Evolutionary conservation across 371 early-diverging fungal genomes (phyloP).

Genomic region (Syncephalastrum monosporum): DNA sequence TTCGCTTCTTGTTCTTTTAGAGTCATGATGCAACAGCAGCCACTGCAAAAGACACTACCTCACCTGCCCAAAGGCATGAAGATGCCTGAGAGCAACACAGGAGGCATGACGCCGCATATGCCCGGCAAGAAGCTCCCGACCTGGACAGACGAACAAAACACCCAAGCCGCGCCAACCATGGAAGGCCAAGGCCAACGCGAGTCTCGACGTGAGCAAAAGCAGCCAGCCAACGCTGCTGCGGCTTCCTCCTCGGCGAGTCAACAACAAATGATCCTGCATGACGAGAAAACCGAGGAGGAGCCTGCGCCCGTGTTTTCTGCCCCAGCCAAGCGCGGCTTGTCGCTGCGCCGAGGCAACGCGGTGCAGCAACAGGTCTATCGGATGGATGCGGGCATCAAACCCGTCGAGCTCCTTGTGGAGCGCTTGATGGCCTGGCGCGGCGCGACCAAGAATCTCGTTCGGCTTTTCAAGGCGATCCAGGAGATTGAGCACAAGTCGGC

Average conservation of each 20-base stretch:
- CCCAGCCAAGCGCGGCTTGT: slow-evolving; percentile 15
- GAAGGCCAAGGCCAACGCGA: slow-evolving; percentile 14
- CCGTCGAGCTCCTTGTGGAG: slow-evolving; percentile 23
- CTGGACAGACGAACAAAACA: neutral
- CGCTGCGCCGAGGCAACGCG: slow-evolving; percentile 15
- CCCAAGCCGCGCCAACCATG: slow-evolving; percentile 1
- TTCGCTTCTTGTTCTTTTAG: no score
- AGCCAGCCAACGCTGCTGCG: slow-evolving; percentile 3
- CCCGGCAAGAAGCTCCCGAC: slow-evolving; percentile 14
- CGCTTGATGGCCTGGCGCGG: slow-evolving; percentile 38
- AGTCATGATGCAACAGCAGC: neutral
- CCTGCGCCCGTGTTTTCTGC: slow-evolving; percentile 41
- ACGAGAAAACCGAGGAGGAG: slow-evolving; percentile 12
- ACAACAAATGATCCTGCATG: neutral
- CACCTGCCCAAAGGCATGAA: slow-evolving; percentile 38
- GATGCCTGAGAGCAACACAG: slow-evolving; percentile 19
- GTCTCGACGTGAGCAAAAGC: slow-evolving; percentile 9
- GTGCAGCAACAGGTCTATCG: slow-evolving; percentile 35
- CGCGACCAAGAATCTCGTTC: slow-evolving; percentile 40
- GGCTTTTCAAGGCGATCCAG: slow-evolving; percentile 26
- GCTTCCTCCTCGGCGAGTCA: no score
- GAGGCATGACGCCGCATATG: slow-evolving; percentile 3
- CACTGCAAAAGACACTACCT: slow-evolving; percentile 24
- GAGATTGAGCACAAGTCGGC: slow-evolving; percentile 28
- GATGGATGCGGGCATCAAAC: slow-evolving; percentile 45